These are phyloP conservation scores for Heterobasidion annosum DNA, from an alignment of 1,284 basidiomycete species.

Conservation along the genomic window DNA sequence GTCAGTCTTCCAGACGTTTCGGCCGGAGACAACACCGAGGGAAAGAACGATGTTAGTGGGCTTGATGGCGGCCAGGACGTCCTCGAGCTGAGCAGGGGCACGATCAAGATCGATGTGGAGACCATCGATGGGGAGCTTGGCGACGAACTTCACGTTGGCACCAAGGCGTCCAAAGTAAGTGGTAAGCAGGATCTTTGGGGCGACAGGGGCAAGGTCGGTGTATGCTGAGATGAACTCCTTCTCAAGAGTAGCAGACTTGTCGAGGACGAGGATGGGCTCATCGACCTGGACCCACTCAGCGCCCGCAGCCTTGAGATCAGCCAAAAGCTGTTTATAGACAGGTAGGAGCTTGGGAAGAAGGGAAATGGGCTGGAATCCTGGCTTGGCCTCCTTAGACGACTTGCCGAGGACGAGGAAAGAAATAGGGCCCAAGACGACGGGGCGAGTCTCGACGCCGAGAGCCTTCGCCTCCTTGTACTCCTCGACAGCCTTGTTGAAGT, in stretches of 20 bases:
- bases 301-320: conserved; percentile 89
- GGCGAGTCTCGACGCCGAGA: conserved; percentile 86
- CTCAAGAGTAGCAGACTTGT: conserved; percentile 74
- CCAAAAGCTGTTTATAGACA: conserved; percentile 87
- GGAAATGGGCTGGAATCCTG: conserved; percentile 86
- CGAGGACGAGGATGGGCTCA: conserved; percentile 94
- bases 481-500: conserved; percentile 91
- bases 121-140: conserved; percentile 89
- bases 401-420: conserved; percentile 96
- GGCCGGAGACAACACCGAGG: conserved; percentile 94
- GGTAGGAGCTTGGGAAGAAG: conserved; percentile 88
- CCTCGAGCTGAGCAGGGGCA: conserved; percentile 84
- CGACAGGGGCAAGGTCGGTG: conserved; percentile 71
- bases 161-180: conserved; percentile 98
- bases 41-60: conserved; percentile 78
- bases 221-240: conserved; percentile 82
- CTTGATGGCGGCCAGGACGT: conserved; percentile 81
- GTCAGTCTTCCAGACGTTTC: conserved; percentile 99
- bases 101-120: conserved; percentile 98
- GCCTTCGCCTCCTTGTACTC: conserved; percentile 96
- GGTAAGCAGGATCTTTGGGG: conserved; percentile 89
- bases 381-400: conserved; percentile 77
- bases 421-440: conserved; percentile 93
- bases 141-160: conserved; percentile 82
- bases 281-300: conserved; percentile 95